Percentiles rank a stretch among this genome's conserved stretches.
phyloP scores from a whole-genome alignment of 768 basidiomycete genomes.

The Boletales sp. region DNA sequence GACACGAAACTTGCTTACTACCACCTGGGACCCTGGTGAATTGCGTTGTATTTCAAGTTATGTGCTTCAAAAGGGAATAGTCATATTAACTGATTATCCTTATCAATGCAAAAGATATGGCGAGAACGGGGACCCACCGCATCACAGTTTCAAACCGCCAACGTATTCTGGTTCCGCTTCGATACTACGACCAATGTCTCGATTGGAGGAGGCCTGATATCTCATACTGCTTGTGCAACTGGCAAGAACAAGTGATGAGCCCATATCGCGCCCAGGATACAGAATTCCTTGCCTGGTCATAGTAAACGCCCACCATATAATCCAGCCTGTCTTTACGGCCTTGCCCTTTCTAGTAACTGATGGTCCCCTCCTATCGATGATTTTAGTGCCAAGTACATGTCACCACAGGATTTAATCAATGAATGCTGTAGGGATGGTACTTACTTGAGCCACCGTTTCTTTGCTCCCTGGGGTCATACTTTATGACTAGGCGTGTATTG shows the following conservation, averaged over 20 bases:
- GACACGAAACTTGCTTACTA: background rate
- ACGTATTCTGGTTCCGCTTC: constrained; percentile 67
- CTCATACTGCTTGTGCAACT: constrained; percentile 71
- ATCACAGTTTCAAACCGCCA: constrained; percentile 77
- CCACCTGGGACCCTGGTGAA: background rate
- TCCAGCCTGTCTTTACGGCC: no score
- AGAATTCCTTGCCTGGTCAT: no score
- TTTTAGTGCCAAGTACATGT: constrained; percentile 37
- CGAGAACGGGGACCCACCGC: constrained; percentile 4
- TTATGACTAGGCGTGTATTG: no score
- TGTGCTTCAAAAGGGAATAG: background rate
- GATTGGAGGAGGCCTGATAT: constrained; percentile 88
- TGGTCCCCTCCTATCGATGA: constrained; percentile 68
- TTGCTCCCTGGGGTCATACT: constrained; percentile 54
- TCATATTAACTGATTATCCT: background rate
- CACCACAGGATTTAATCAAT: no score
- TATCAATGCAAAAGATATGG: background rate
- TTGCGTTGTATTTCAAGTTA: background rate
- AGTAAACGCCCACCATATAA: no score
- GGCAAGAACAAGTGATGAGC: no score
- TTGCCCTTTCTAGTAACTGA: no score
- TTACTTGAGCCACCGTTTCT: constrained; percentile 93
- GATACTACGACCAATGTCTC: constrained; percentile 87
- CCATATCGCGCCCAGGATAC: no score
- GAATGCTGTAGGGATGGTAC: constrained; percentile 15